phyloP scores from a whole-genome alignment of 768 basidiomycete species.

The Mycena sanguinolenta region DNA sequence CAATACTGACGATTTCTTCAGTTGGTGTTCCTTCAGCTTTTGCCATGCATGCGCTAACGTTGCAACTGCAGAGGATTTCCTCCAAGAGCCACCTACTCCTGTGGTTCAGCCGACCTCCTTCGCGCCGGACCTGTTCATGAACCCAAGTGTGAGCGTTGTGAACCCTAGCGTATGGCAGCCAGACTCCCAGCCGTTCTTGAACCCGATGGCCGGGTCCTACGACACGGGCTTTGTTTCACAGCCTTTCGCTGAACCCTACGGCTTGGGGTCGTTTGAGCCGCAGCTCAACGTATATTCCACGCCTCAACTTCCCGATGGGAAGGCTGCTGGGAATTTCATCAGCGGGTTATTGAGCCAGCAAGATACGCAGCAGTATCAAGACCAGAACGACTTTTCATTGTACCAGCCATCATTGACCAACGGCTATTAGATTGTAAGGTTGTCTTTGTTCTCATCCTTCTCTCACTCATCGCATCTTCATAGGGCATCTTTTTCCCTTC shows the following conservation, averaged over 20 bases:
- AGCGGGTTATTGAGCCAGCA: constrained; percentile 9
- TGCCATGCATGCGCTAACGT: neutral
- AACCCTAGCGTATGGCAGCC: constrained; percentile 14
- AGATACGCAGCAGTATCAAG: neutral
- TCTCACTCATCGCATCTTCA: neutral
- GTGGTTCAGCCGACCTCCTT: neutral
- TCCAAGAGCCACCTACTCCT: neutral
- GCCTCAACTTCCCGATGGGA: constrained; percentile 2
- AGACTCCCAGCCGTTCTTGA: neutral
- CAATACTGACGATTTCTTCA: neutral
- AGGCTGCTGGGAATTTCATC: constrained; percentile 10
- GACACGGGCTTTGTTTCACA: constrained; percentile 9
- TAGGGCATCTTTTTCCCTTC: neutral
- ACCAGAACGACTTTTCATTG: constrained; percentile 4
- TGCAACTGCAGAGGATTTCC: neutral
- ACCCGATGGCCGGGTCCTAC: neutral
- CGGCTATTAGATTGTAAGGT: constrained; percentile 7
- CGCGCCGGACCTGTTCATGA: neutral
- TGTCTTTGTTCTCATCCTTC: neutral
- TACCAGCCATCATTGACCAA: constrained; percentile 2
- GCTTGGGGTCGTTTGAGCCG: neutral
- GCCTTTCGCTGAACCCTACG: constrained; percentile 8
- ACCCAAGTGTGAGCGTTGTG: neutral
- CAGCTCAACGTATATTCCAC: constrained; percentile 4
- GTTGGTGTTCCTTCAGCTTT: neutral